phyloP scores from a whole-genome alignment of 306 rosid species.

The Hippophae tibetana region DNA sequence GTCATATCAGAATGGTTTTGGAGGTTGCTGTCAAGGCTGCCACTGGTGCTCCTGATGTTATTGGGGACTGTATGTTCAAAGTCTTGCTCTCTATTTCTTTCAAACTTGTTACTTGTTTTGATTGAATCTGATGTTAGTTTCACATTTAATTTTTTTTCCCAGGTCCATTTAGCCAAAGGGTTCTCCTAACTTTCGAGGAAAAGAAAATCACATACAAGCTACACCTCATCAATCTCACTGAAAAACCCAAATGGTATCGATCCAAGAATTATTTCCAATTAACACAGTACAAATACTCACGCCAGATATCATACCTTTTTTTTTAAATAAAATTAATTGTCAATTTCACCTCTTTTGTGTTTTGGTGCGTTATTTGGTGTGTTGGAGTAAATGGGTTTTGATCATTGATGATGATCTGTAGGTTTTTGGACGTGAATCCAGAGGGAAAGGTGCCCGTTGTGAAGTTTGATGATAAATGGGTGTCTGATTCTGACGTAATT shows the following conservation, averaged over 20 bases:
- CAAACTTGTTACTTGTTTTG: slow-evolving; percentile 7
- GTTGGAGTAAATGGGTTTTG: slow-evolving; percentile 11
- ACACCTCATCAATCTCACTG: slow-evolving; percentile 44
- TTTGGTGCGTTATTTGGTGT: not conserved
- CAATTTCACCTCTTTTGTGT: no score
- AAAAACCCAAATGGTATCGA: slow-evolving; percentile 68
- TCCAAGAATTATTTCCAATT: not conserved
- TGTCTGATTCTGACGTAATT: slow-evolving; percentile 78
- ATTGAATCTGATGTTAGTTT: not conserved
- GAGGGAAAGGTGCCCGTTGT: slow-evolving; percentile 81
- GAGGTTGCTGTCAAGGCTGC: slow-evolving; percentile 73
- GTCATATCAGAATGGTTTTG: slow-evolving; percentile 31
- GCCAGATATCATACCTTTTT: no score
- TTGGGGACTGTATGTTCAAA: slow-evolving; percentile 62
- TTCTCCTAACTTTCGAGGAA: slow-evolving; percentile 69
- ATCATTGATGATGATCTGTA: slow-evolving; percentile 17
- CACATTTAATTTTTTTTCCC: not conserved
- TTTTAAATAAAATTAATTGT: no score
- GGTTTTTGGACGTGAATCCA: slow-evolving; percentile 68
- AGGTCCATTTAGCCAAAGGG: slow-evolving; percentile 91
- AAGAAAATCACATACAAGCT: slow-evolving; percentile 46
- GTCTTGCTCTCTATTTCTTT: not conserved
- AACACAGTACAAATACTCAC: not conserved
- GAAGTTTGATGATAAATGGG: slow-evolving; percentile 75
- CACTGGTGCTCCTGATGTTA: slow-evolving; percentile 39